Evolutionary conservation across 257 asterid genomes (phyloP).

Genomic region (Gentiana dahurica): DNA sequence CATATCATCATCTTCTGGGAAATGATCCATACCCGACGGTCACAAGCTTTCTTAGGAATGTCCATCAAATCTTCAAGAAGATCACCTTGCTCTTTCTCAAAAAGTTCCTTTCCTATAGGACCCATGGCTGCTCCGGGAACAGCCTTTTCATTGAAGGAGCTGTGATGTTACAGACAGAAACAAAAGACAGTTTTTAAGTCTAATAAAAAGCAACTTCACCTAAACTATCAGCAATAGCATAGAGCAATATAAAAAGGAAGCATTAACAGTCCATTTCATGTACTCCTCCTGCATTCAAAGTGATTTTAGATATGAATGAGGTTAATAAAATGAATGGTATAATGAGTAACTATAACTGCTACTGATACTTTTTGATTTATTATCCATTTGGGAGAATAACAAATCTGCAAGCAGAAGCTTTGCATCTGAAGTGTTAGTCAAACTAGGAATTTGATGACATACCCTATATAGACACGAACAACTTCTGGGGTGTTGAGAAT

Average conservation of each 20-base stretch:
- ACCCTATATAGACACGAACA: conserved; percentile 92
- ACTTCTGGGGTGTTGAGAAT: conserved; percentile 93
- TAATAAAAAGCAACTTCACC: not conserved
- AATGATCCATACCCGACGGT: conserved; percentile 54
- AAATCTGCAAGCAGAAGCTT: not conserved
- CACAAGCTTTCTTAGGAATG: conserved; percentile 94
- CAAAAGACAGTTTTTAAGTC: not conserved
- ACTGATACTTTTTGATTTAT: not conserved
- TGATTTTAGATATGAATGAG: not conserved
- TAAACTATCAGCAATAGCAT: too few relatives aligned
- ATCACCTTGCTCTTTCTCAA: conserved; percentile 93
- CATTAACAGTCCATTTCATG: not conserved
- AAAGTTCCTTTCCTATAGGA: conserved; percentile 74
- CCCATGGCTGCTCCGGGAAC: conserved; percentile 51
- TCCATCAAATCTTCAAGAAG: conserved; percentile 80
- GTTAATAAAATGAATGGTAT: too few relatives aligned
- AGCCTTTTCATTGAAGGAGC: conserved; percentile 87
- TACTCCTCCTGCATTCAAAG: not conserved
- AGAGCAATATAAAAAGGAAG: too few relatives aligned
- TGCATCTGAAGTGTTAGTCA: not conserved
- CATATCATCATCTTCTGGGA: too few relatives aligned
- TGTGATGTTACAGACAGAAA: conserved; percentile 11
- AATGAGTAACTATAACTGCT: not conserved
- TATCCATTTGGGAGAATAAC: not conserved
- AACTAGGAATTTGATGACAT: conserved; percentile 8